phyloP scores from a whole-genome alignment of 179 eudicot genomes.

The Vitellaria paradoxa region DNA sequence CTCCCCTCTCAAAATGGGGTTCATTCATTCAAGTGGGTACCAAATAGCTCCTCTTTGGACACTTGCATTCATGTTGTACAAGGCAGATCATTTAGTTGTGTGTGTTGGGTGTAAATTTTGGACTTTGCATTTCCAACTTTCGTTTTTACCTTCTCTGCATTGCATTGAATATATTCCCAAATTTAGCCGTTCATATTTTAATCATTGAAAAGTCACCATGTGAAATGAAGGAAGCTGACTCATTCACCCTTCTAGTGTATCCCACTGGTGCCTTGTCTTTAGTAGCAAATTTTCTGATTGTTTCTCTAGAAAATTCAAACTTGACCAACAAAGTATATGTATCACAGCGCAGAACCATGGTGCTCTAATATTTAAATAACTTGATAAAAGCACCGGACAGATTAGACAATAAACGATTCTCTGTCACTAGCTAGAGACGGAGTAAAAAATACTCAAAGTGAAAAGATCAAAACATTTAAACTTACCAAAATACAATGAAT shows the following conservation, averaged over 20 bases:
- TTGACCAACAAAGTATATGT: no score
- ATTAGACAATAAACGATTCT: no score
- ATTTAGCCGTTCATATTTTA: neutral
- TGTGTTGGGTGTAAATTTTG: neutral
- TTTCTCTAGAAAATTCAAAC: neutral
- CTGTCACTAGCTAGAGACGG: no score
- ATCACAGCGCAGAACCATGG: no score
- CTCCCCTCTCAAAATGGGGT: neutral
- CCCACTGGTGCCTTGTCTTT: neutral
- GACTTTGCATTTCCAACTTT: neutral
- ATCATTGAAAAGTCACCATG: neutral
- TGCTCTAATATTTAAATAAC: no score
- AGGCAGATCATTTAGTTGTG: neutral
- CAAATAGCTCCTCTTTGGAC: slow-evolving; percentile 7
- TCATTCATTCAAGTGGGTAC: neutral
- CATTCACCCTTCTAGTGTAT: neutral
- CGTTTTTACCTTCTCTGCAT: neutral
- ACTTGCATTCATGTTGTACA: neutral
- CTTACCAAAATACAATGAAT: no score
- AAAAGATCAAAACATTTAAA: no score
- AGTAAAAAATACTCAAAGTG: no score
- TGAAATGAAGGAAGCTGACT: neutral
- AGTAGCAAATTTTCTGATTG: neutral
- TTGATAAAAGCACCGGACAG: no score
- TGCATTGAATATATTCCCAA: neutral